Base-by-base conservation (phyloP, 1,284 basidiomycete genomes). In the Trichosporon coremiiforme region DNA sequence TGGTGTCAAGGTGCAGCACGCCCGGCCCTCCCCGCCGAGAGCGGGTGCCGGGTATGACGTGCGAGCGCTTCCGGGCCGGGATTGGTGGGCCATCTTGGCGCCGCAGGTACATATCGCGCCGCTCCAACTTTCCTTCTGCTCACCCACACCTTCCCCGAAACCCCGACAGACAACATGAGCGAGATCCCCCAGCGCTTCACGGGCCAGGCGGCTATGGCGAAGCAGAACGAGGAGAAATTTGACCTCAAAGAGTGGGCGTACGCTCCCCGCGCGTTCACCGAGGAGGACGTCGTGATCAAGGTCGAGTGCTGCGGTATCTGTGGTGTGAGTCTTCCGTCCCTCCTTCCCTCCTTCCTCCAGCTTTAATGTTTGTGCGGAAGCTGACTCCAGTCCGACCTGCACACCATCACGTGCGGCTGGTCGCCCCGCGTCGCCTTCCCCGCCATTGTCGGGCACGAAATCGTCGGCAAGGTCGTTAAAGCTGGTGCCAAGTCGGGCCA, bases 381-480 rank as follows among this genome's bases (percentile, higher is more conserved):
- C 65, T 65, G 33, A 66, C 57, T 15, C 1, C 53, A 74, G 73
- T 69, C 75, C 10, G 79, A 78, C 68, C 63, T 77, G 35, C 75
- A 76, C 71, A 75, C 75, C 9, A 73, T 78, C 50, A 73, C 75
- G 6, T 71, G 75, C 65, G 77, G 76, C 17, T 79, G 77, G 77
- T 64, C 66, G 8, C 66, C 69, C 35, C 68, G 68, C 65, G 50
- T 67, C 22, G 47, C 70, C 22, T 72, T 66, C 38, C 71, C 71
- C 25, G 70, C 67, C 3, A 75, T 78, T 15, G 77, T 83, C 10
- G 86, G 86, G 15, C 86, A 87, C 78, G 86, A 86, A 78, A 85
- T 86, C 70, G 81, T 86, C 62, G 85, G 85, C 66, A 76, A 73
- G 25, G 85, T 83, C 38, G 77, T 81, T 20, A 73, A 76, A 15